Percentiles rank a stretch among this genome's conserved stretches.
Conservation (phyloP, 306 rosid genomes). For the Crataegus laevigata region DNA sequence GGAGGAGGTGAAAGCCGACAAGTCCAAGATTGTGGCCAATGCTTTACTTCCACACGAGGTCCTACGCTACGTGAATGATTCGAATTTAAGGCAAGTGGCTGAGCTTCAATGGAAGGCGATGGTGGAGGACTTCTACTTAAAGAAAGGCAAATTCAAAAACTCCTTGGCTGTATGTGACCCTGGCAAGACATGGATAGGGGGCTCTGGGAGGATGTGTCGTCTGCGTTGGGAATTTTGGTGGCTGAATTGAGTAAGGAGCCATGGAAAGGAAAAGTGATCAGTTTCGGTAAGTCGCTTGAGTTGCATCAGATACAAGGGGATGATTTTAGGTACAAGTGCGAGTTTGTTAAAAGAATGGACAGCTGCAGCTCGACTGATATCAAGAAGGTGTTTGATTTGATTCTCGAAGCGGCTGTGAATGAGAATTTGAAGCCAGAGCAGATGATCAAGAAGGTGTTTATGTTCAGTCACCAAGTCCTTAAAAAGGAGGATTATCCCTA, state of each 20-base stretch:
- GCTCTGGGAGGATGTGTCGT: not conserved
- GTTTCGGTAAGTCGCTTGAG: too few species aligned
- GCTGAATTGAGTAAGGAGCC: not conserved
- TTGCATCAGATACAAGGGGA: too few species aligned
- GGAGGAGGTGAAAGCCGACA: conserved; percentile 3
- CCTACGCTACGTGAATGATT: not conserved
- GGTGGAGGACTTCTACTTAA: conserved; percentile 32
- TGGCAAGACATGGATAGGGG: too few species aligned
- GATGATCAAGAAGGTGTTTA: not conserved
- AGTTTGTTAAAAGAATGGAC: too few species aligned
- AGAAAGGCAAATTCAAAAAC: conserved; percentile 21
- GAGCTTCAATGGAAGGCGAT: conserved; percentile 61
- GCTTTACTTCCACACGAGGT: conserved; percentile 56
- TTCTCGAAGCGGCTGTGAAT: not conserved
- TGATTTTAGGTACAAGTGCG: too few species aligned
- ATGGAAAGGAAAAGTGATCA: too few species aligned
- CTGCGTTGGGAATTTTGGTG: conserved; percentile 37
- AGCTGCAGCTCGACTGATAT: conserved; percentile 4
- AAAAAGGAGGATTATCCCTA: too few species aligned
- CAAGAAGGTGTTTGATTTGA: conserved; percentile 1
- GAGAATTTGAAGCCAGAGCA: not conserved
- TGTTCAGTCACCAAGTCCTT: too few species aligned
- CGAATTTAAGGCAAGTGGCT: conserved; percentile 31
- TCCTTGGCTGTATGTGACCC: conserved; percentile 24
- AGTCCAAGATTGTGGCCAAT: conserved; percentile 33